phyloP scores from a whole-genome alignment of 163 green algal genomes.

The Scenedesmus sp. region DNA sequence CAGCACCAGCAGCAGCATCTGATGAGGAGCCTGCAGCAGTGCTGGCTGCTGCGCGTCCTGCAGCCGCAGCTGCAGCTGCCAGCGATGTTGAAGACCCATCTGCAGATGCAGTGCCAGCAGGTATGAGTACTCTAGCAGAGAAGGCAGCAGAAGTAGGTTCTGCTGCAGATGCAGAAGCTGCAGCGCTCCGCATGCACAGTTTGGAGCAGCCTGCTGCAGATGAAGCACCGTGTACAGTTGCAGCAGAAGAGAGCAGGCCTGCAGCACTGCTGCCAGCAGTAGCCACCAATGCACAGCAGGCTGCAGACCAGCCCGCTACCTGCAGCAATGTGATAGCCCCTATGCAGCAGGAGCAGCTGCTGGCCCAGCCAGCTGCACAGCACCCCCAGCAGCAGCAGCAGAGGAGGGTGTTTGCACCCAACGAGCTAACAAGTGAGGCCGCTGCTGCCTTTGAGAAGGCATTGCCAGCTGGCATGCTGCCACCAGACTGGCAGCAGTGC shows the following conservation, averaged over 20 bases:
- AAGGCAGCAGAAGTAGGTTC: background rate
- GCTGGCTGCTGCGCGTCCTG: background rate
- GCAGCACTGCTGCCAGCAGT: background rate
- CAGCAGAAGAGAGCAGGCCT: background rate
- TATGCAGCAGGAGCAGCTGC: background rate
- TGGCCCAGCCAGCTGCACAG: background rate
- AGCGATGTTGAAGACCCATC: background rate
- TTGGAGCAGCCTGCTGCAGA: background rate
- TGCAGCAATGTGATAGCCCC: background rate
- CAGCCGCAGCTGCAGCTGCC: background rate
- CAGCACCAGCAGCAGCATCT: background rate
- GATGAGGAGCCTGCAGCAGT: background rate
- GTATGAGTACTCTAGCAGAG: background rate
- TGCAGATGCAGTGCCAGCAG: background rate
- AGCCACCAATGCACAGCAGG: background rate
- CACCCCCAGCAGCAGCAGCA: constrained; percentile 21
- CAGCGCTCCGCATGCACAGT: too few relatives aligned
- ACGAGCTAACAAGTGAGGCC: background rate
- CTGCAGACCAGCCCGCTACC: background rate
- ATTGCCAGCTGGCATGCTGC: background rate
- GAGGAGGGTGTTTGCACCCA: background rate
- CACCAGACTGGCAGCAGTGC: background rate
- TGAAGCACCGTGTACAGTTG: background rate
- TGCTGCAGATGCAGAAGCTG: background rate
- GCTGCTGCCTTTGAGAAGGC: background rate